Evolutionary conservation across 306 rosid species (phyloP).

Genomic region (Corylus americana): DNA sequence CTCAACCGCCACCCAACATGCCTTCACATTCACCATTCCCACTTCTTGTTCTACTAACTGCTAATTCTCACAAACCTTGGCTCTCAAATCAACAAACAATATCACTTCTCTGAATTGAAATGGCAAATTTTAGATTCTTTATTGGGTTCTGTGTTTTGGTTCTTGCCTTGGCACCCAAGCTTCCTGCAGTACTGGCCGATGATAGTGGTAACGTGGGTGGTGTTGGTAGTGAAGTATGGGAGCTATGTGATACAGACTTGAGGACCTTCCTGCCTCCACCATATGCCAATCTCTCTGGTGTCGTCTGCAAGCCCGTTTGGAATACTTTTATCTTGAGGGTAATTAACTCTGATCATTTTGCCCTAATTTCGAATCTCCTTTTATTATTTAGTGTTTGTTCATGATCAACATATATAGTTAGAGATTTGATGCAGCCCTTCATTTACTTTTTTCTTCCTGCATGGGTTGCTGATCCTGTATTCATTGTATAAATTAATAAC

Average conservation of each 20-base stretch:
- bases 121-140: constrained; percentile 51
- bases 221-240: constrained; percentile 29
- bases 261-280: constrained; percentile 86
- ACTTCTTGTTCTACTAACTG: constrained; percentile 32
- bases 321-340: constrained; percentile 83
- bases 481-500: neutral
- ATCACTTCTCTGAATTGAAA: constrained; percentile 49
- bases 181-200: constrained; percentile 31
- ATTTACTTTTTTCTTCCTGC: neutral
- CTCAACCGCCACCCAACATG: constrained; percentile 38
- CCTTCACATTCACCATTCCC: constrained; percentile 41
- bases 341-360: neutral
- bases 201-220: constrained; percentile 25
- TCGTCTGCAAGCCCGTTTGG: constrained; percentile 83
- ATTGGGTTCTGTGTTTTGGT: constrained; percentile 37
- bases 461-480: neutral
- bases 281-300: constrained; percentile 60
- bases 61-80: constrained; percentile 18
- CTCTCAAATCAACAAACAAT: constrained; percentile 20
- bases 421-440: neutral
- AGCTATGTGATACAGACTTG: constrained; percentile 55
- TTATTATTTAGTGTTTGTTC: neutral
- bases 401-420: neutral
- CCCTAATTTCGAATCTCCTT: neutral
- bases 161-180: constrained; percentile 37